Percentiles rank a stretch among this genome's conserved stretches.
Evolutionary conservation across 805 yeast genomes (phyloP).

Genomic region (Teunomyces gatunensis): DNA sequence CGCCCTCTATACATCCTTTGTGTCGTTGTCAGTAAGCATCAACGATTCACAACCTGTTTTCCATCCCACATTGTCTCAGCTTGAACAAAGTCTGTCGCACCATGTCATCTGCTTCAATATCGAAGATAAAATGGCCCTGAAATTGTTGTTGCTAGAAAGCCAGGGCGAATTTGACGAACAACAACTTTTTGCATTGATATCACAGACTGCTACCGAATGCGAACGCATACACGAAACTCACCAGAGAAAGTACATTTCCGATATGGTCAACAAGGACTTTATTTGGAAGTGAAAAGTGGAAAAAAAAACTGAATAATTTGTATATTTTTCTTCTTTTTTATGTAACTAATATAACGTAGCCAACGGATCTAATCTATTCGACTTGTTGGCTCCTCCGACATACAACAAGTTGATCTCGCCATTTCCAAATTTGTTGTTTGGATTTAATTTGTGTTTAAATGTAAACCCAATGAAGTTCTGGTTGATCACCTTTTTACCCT

Average conservation of each 20-base stretch:
- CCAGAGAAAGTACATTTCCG: slow-evolving; percentile 46
- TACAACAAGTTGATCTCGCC: slow-evolving; percentile 38
- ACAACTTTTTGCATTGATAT: slow-evolving; percentile 52
- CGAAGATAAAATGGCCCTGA: slow-evolving; percentile 46
- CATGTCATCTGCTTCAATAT: slow-evolving; percentile 67
- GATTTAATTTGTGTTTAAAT: slow-evolving; percentile 76
- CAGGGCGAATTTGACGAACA: slow-evolving; percentile 64
- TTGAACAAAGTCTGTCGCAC: slow-evolving; percentile 49
- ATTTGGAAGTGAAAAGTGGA: slow-evolving; percentile 45
- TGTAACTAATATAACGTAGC: slow-evolving; percentile 37
- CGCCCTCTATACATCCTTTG: slow-evolving; percentile 61
- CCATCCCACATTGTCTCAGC: slow-evolving; percentile 47
- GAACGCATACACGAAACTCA: slow-evolving; percentile 41
- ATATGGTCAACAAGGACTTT: slow-evolving; percentile 51
- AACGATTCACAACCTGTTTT: slow-evolving; percentile 27
- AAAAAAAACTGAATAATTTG: not conserved
- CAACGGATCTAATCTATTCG: slow-evolving; percentile 39
- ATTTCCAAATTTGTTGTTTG: slow-evolving; percentile 45
- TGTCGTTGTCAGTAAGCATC: slow-evolving; percentile 50
- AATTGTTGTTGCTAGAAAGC: slow-evolving; percentile 69
- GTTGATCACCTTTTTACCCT: slow-evolving; percentile 41
- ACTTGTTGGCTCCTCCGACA: slow-evolving; percentile 16
- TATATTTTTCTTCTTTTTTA: not conserved
- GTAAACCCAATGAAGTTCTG: slow-evolving; percentile 89
- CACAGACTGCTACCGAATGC: slow-evolving; percentile 48